Evolutionary conservation across 495 filamentous ascomycete genomes (phyloP).

Genomic region (Cairneyella variabilis): DNA sequence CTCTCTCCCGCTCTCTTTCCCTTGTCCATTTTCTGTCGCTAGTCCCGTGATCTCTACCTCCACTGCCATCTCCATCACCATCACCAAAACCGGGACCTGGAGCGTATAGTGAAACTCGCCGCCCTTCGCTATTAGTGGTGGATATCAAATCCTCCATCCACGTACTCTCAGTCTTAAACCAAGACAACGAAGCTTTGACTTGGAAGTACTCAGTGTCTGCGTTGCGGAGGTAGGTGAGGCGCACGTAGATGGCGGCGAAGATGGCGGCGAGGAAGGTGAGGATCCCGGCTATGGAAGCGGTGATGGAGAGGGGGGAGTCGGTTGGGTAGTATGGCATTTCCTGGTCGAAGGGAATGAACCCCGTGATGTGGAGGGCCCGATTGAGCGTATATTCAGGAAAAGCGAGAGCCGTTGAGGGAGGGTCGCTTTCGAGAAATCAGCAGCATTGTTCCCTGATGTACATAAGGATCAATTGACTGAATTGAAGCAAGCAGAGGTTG

Average conservation of each 20-base stretch:
- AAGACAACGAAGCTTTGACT: slow-evolving; percentile 32
- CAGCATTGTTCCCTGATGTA: no score
- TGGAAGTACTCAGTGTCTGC: slow-evolving; percentile 34
- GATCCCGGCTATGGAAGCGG: slow-evolving; percentile 33
- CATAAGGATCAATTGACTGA: no score
- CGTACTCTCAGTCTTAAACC: slow-evolving; percentile 36
- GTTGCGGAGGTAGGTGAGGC: slow-evolving; percentile 31
- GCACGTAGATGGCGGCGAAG: slow-evolving; percentile 29
- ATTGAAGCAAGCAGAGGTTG: no score
- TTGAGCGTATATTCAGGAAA: no score
- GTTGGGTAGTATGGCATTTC: no score
- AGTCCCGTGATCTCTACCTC: slow-evolving; percentile 26
- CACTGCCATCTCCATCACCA: slow-evolving; percentile 14
- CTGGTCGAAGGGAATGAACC: no score
- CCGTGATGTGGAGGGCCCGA: no score
- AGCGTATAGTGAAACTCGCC: no score
- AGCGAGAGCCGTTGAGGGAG: no score
- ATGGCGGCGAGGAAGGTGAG: slow-evolving; percentile 36
- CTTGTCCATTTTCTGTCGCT: no score
- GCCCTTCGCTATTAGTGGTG: neutral
- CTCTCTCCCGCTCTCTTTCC: slow-evolving; percentile 28
- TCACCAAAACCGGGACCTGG: no score
- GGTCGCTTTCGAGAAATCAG: no score
- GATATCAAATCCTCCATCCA: slow-evolving; percentile 31
- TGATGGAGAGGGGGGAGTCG: slow-evolving; percentile 31